A percentile compares a stretch with the other conserved stretches of the same genome.
Conservation (phyloP, 352 stramenopile genomes). For the Pythium volutum region DNA sequence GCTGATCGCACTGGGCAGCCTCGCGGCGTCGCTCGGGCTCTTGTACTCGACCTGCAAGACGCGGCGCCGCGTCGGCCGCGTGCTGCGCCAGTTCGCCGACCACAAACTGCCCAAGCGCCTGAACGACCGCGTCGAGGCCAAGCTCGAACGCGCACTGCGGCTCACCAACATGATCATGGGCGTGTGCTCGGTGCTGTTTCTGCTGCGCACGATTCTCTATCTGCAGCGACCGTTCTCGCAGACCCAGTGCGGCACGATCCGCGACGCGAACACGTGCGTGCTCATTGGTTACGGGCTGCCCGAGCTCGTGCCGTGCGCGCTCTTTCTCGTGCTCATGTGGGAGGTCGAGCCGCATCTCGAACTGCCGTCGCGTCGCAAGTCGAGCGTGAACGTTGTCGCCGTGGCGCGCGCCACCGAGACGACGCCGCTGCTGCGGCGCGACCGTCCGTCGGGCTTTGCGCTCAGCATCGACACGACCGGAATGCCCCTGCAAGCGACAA, state of each 20-base stretch:
- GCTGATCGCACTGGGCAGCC: conserved; percentile 62
- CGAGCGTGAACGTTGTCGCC: conserved; percentile 35
- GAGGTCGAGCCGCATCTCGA: conserved; percentile 74
- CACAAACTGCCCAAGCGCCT: conserved; percentile 39
- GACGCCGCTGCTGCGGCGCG: conserved; percentile 48
- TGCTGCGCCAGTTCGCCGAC: conserved; percentile 48
- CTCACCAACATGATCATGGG: conserved; percentile 75
- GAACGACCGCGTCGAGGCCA: conserved; percentile 56
- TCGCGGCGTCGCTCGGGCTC: conserved; percentile 62
- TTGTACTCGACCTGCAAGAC: conserved; percentile 81
- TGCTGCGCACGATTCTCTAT: conserved; percentile 79
- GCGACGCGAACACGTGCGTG: conserved; percentile 59
- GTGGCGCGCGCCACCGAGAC: conserved; percentile 32
- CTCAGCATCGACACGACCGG: conserved; percentile 7
- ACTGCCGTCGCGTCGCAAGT: conserved; percentile 50
- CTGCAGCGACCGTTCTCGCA: conserved; percentile 75
- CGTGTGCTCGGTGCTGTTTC: conserved; percentile 59
- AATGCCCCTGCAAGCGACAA: background rate
- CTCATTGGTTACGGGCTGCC: conserved; percentile 69
- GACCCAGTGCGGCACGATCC: conserved; percentile 60
- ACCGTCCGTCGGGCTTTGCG: background rate
- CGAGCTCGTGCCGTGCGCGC: conserved; percentile 61
- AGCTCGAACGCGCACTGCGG: conserved; percentile 72
- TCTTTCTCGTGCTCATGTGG: conserved; percentile 88
- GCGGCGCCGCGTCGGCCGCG: conserved; percentile 57